Conservation (phyloP, 495 filamentous ascomycete genomes). For the Hypoxylon fragiforme region DNA sequence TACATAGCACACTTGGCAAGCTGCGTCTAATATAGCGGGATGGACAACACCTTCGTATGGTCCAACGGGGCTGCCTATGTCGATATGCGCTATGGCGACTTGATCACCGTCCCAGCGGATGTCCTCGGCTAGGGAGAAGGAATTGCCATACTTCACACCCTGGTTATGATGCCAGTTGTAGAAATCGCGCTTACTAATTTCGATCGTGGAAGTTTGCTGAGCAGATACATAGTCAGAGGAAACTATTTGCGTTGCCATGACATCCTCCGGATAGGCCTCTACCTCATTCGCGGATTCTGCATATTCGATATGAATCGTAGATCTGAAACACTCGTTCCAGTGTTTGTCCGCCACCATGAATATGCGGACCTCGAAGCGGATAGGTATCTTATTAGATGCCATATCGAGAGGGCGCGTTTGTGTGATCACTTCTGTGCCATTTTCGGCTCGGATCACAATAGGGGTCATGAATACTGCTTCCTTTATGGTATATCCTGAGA, state of each 20-base stretch:
- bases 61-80: background rate
- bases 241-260: too few species aligned
- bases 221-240: too few species aligned
- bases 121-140: slow-evolving; percentile 22
- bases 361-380: background rate
- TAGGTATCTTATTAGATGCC: too few species aligned
- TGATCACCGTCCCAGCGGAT: slow-evolving; percentile 24
- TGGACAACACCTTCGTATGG: slow-evolving; percentile 34
- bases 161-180: slow-evolving; percentile 18
- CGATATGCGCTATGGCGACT: slow-evolving; percentile 8
- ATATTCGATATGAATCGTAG: slow-evolving; percentile 28
- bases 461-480: slow-evolving; percentile 33
- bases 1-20: slow-evolving; percentile 34
- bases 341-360: background rate
- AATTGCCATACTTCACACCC: slow-evolving; percentile 21
- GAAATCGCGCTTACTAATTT: slow-evolving; percentile 10
- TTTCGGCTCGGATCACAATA: slow-evolving; percentile 35
- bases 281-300: too few species aligned
- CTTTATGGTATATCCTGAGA: slow-evolving; percentile 34
- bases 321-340: slow-evolving; percentile 34
- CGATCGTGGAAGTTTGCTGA: too few species aligned
- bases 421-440: background rate
- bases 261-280: background rate
- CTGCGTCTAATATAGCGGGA: slow-evolving; percentile 39
- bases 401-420: too few species aligned